Evolutionary conservation across 2,329 filamentous ascomycete species (phyloP).

Genomic region (Fusarium phyllophilum): DNA sequence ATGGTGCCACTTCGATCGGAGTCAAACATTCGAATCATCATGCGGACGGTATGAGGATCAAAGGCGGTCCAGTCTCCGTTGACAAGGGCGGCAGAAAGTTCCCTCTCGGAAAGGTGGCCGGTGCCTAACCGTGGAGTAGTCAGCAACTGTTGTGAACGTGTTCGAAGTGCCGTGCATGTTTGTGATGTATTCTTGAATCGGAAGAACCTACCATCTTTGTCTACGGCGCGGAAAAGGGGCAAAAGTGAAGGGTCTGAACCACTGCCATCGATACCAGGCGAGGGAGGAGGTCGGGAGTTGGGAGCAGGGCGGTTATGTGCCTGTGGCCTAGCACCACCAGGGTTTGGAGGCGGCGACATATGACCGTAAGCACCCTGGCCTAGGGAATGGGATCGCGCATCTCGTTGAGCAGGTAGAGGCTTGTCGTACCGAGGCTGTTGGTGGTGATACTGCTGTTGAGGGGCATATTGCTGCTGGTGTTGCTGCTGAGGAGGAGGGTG

Average conservation of each 20-base stretch:
- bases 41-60: conserved; percentile 90
- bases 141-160: background rate
- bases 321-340: conserved; percentile 54
- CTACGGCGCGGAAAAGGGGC: conserved; percentile 89
- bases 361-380: conserved; percentile 53
- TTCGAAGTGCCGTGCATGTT: background rate
- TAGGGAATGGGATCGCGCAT: conserved; percentile 41
- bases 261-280: conserved; percentile 64
- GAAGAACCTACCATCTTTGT: conserved; percentile 75
- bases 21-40: conserved; percentile 99
- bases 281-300: conserved; percentile 71
- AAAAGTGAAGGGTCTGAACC: conserved; percentile 69
- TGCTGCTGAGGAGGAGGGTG: conserved; percentile 50
- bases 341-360: conserved; percentile 62
- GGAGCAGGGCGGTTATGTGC: conserved; percentile 64
- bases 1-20: conserved; percentile 88
- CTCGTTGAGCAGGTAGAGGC: conserved; percentile 52
- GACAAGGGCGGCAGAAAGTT: conserved; percentile 89
- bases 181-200: background rate
- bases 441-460: conserved; percentile 32
- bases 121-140: conserved; percentile 60
- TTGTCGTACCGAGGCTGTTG: conserved; percentile 60
- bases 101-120: conserved; percentile 84
- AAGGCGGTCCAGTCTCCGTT: conserved; percentile 97
- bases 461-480: conserved; percentile 12